A percentile compares a stretch with the other conserved stretches of the same genome.
Conservation (phyloP, 805 yeast species). For the Osmozyma mogii region DNA sequence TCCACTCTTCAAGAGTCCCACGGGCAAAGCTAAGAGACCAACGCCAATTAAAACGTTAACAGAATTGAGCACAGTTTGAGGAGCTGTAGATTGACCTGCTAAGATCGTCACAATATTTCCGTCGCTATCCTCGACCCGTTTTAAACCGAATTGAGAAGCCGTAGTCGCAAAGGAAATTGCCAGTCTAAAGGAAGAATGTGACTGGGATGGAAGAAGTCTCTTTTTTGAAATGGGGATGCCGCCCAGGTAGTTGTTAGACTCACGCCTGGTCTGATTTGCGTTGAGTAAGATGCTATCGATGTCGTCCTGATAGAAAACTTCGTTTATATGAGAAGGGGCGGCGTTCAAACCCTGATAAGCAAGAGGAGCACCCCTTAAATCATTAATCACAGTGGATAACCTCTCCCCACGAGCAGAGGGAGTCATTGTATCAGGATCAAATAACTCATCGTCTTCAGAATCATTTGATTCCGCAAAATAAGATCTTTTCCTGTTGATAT, state of each 20-base stretch:
- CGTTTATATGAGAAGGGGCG: constrained; percentile 15
- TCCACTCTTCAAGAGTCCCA: constrained; percentile 58
- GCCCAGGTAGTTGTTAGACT: constrained; percentile 5
- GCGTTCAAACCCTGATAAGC: constrained; percentile 3
- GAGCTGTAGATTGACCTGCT: constrained; percentile 75
- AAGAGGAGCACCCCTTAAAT: constrained; percentile 9
- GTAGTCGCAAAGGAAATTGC: constrained; percentile 28
- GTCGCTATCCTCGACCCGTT: constrained; percentile 59
- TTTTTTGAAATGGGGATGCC: constrained; percentile 20
- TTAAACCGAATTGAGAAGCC: constrained; percentile 46
- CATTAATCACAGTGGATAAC: constrained; percentile 48
- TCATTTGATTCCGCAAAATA: constrained; percentile 38
- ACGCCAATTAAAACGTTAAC: constrained; percentile 63
- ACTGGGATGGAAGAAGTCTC: constrained; percentile 28
- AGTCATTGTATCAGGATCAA: constrained; percentile 61
- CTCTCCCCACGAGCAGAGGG: constrained; percentile 61
- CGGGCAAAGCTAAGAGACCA: constrained; percentile 59
- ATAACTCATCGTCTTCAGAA: constrained; percentile 44
- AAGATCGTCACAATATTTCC: constrained; percentile 66
- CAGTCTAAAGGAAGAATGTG: constrained; percentile 37
- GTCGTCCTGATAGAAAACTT: constrained; percentile 35
- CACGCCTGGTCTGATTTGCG: constrained; percentile 17
- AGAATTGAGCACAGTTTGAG: constrained; percentile 62
- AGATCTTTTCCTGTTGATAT: constrained; percentile 54
- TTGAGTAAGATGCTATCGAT: constrained; percentile 16